Conservation (phyloP, 208 protist species). For the Leishmania amazonensis region DNA sequence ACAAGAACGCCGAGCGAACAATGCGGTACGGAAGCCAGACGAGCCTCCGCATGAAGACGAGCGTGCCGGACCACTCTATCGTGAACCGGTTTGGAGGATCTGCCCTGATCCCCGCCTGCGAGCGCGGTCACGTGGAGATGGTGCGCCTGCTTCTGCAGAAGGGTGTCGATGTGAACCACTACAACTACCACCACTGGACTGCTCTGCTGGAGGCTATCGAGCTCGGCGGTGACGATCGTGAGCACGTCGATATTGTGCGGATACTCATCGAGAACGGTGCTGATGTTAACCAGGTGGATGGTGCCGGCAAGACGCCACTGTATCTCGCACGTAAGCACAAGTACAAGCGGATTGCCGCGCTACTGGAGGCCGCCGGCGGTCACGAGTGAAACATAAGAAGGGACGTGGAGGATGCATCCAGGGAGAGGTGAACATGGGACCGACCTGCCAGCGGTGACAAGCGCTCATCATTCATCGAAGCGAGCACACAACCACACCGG, state of each 20-base stretch:
- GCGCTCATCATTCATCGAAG: background rate
- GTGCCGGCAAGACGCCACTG: constrained; percentile 45
- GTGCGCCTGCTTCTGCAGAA: constrained; percentile 47
- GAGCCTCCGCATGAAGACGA: constrained; percentile 28
- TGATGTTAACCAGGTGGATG: constrained; percentile 49
- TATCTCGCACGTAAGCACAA: constrained; percentile 46
- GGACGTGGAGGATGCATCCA: background rate
- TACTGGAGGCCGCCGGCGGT: constrained; percentile 50
- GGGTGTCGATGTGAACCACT: constrained; percentile 47
- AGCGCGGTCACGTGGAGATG: constrained; percentile 50
- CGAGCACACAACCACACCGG: background rate
- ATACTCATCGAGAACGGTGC: constrained; percentile 48
- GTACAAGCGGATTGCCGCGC: constrained; percentile 42
- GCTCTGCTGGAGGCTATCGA: constrained; percentile 47
- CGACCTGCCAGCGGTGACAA: background rate
- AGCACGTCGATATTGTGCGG: constrained; percentile 63
- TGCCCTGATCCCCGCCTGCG: constrained; percentile 48
- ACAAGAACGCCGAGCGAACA: constrained; percentile 32
- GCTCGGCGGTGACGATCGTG: constrained; percentile 58
- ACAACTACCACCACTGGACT: constrained; percentile 46
- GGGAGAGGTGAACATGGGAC: background rate
- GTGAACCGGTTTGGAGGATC: constrained; percentile 47
- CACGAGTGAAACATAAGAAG: constrained; percentile 15
- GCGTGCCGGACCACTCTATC: constrained; percentile 43
- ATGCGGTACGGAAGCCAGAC: constrained; percentile 20